Percentiles rank a stretch among this genome's conserved stretches.
Evolutionary conservation across 768 basidiomycete genomes (phyloP).

Genomic region (Suillus bovinus): DNA sequence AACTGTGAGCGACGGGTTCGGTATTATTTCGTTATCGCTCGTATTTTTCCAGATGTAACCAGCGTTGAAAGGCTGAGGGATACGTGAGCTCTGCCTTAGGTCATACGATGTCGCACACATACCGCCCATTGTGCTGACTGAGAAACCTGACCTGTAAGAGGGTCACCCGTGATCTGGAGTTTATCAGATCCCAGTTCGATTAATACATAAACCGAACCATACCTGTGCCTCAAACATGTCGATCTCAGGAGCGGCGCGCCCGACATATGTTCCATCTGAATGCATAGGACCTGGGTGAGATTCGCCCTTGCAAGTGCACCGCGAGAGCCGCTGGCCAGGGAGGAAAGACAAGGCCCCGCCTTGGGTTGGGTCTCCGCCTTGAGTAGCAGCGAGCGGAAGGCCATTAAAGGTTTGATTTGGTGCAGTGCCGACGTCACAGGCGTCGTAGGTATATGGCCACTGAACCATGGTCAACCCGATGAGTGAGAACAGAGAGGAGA

Average conservation of each 20-base stretch:
- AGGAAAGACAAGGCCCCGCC: slow-evolving; percentile 64
- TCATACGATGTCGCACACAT: slow-evolving; percentile 31
- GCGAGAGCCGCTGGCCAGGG: slow-evolving; percentile 79
- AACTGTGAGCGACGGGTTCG: slow-evolving; percentile 50
- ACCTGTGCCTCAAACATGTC: slow-evolving; percentile 86
- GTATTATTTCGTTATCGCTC: slow-evolving; percentile 56
- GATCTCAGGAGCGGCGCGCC: slow-evolving; percentile 85
- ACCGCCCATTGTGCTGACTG: slow-evolving; percentile 86
- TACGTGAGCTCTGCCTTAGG: not conserved
- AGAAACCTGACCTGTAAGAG: slow-evolving; percentile 62
- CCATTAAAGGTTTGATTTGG: slow-evolving; percentile 79
- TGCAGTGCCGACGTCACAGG: slow-evolving; percentile 84
- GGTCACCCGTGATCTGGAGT: slow-evolving; percentile 47
- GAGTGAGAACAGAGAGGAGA: not conserved
- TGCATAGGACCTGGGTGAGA: slow-evolving; percentile 82
- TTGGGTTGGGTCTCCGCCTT: slow-evolving; percentile 52
- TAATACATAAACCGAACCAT: slow-evolving; percentile 16
- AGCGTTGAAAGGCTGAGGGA: slow-evolving; percentile 68
- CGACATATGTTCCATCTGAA: slow-evolving; percentile 73
- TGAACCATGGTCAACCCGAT: slow-evolving; percentile 16
- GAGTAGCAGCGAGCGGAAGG: slow-evolving; percentile 59
- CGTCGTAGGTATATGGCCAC: slow-evolving; percentile 71
- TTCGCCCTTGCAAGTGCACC: slow-evolving; percentile 83
- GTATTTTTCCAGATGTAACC: slow-evolving; percentile 70
- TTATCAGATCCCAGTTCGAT: slow-evolving; percentile 13